phyloP scores from a whole-genome alignment of 495 filamentous ascomycete genomes.

The Cenococcum geophilum region DNA sequence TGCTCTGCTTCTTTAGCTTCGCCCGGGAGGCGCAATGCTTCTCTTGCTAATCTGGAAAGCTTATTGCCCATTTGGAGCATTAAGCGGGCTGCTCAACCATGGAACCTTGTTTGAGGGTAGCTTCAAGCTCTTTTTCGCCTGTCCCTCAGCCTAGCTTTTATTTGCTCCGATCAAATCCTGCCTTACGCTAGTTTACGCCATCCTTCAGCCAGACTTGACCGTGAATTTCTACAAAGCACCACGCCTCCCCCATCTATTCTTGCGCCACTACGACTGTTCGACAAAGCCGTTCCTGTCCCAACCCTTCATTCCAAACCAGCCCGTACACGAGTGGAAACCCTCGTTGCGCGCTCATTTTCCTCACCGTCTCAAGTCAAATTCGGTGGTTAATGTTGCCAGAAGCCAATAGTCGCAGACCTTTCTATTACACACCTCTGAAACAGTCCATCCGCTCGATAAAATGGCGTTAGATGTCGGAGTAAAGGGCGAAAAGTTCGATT shows the following conservation, averaged over 20 bases:
- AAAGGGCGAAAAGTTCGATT: slow-evolving; percentile 11
- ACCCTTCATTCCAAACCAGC: neutral
- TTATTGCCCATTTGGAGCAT: neutral
- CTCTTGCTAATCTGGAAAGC: neutral
- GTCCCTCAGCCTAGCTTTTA: neutral
- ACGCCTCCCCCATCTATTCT: neutral
- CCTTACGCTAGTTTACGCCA: neutral
- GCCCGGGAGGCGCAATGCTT: too few relatives aligned
- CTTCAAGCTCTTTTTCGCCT: neutral
- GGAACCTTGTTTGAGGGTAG: neutral
- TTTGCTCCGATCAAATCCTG: neutral
- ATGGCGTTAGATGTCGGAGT: slow-evolving; percentile 45
- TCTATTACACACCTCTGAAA: slow-evolving; percentile 38
- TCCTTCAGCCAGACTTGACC: neutral
- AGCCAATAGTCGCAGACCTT: slow-evolving; percentile 33
- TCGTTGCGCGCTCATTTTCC: slow-evolving; percentile 13
- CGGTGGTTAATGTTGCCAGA: slow-evolving; percentile 45
- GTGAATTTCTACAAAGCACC: neutral
- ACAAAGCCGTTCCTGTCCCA: neutral
- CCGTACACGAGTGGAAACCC: slow-evolving; percentile 12
- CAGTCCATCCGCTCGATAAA: slow-evolving; percentile 43
- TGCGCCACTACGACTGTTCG: neutral
- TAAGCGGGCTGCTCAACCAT: neutral
- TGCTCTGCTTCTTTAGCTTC: neutral
- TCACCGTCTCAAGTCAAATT: neutral